Evolutionary conservation across 768 basidiomycete genomes (phyloP).

Genomic region (Jaapia argillacea): DNA sequence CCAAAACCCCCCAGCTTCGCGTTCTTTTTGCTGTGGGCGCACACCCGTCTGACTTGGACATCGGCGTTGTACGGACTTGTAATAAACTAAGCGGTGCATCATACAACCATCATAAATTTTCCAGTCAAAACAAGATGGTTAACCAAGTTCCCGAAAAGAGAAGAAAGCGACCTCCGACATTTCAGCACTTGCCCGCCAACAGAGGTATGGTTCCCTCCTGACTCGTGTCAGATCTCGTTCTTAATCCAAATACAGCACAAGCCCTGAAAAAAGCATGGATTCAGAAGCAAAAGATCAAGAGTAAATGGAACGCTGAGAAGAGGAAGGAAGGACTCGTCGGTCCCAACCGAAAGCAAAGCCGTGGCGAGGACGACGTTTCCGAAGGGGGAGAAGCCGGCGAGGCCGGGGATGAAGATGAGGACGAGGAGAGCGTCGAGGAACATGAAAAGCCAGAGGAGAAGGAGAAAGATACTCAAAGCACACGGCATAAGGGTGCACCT

Average conservation of each 20-base stretch:
- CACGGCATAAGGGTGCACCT: neutral
- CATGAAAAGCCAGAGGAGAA: slow-evolving; percentile 11
- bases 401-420: too few species aligned
- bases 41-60: too few species aligned
- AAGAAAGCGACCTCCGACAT: slow-evolving; percentile 58
- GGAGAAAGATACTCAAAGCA: slow-evolving; percentile 9
- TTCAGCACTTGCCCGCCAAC: slow-evolving; percentile 51
- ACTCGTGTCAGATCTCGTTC: neutral
- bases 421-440: slow-evolving; percentile 5
- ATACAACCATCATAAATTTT: too few species aligned
- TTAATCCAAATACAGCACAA: slow-evolving; percentile 43
- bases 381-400: slow-evolving; percentile 2
- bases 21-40: too few species aligned
- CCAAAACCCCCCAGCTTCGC: too few species aligned
- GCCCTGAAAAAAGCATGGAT: slow-evolving; percentile 79
- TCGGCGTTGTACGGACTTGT: too few species aligned
- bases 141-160: slow-evolving; percentile 24
- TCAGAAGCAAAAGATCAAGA: slow-evolving; percentile 64
- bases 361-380: neutral
- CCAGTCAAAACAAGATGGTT: too few species aligned
- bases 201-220: slow-evolving; percentile 36
- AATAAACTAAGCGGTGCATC: too few species aligned
- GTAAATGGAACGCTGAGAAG: slow-evolving; percentile 70
- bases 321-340: slow-evolving; percentile 30
- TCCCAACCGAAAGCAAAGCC: slow-evolving; percentile 4